Evolutionary conservation across 2,329 filamentous ascomycete species (phyloP), one percentile per base, ranked within the genome.

Genomic region (Aspergillus carbonarius): DNA sequence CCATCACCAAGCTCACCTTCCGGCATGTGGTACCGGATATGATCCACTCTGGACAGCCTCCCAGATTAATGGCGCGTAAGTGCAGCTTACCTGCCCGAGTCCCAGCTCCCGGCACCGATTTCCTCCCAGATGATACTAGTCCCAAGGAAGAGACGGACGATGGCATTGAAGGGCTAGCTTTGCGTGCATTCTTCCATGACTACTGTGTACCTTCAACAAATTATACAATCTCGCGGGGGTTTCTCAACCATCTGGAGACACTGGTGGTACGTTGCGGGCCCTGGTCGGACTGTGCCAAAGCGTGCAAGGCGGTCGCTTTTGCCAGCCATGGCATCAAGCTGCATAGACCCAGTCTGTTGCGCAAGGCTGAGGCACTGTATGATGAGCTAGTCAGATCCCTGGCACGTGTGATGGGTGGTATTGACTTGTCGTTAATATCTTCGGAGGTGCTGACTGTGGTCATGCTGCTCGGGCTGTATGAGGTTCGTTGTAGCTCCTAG

Each of bases 301-400:
- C 54, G 15, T 60, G 58, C 37, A 39, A 40, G 50, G 50, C 53
- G 10, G 55, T 60, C n/a, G 54, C 35, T 0, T 60, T 40, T 50
- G 54, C 42, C 15, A 51, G 51, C n/a, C 46, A 60, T 42, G 50
- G 42, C 1, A 13, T 46, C 5, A 60, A 54, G 34, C 54, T 57
- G 2, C 15, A 12, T 5, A 20, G 54, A 10, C 52, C 57, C 4
- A 50, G 37, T 17, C 18, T 59, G 3, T 23, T 32, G 7, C 35
- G n/a, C 7, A 55, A 51, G 27, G 57, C 46, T 10, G 51, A 44
- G n/a, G 15, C 25, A 8, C 20, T 55, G 2, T 59, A 59, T 15
- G 46, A 59, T 9, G n/a, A 44, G 7, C 20, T 59, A 12, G 17
- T 59, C 18, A 23, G 25, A 1, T n/a, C 39, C 9, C 20, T 55